Base-by-base conservation (phyloP, 192 early-diverging fungal genomes). In the Coemansia sp. region DNA sequence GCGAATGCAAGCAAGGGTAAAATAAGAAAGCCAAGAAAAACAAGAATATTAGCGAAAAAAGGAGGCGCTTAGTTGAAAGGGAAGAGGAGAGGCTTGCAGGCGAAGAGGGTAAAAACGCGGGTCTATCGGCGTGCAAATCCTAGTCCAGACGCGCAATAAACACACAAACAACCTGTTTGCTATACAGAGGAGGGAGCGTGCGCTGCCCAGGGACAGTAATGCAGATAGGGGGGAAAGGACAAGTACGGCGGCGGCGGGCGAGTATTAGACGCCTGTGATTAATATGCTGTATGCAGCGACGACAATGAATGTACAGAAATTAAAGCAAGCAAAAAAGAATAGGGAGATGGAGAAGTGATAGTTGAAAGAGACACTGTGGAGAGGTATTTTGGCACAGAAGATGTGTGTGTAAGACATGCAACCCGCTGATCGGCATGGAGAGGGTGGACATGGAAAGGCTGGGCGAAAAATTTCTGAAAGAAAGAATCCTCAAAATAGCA, bases 381-480 rank as follows among this genome's bases (percentile, higher is more conserved):
- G 52, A 28, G 26, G 1, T 28, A 13, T 50, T 50, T n/a, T 50
- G 49, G 11, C 11, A n/a, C 52, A 26, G 30, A 53, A 14, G 23
- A 53, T 50, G 49, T 50, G 49, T 28, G 23, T 53, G 8, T 53
- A 53, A 53, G 52, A 53, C 52, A 53, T 30, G 23, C 52, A 53
- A 53, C 52, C 52, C 52, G 52, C 52, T 53, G 52, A 53, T 53
- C 52, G 52, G 52, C 52, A 53, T 53, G 52, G 52, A 49, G 19
- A 46, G 46, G 40, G 40, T 42, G 40, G 40, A n/a, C 19, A 49
- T 19, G 9, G 47, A 53, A 30, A 30, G 52, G 52, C 52, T 53
- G 21, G 52, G 23, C 50, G n/a, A 13, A 26, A 53, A 30, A 26
- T 13, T 30, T 16, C 16, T 17, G 19, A 47, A 47, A 19, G 46